phyloP scores from a whole-genome alignment of 495 filamentous ascomycete genomes.

The Tuber borchii region DNA sequence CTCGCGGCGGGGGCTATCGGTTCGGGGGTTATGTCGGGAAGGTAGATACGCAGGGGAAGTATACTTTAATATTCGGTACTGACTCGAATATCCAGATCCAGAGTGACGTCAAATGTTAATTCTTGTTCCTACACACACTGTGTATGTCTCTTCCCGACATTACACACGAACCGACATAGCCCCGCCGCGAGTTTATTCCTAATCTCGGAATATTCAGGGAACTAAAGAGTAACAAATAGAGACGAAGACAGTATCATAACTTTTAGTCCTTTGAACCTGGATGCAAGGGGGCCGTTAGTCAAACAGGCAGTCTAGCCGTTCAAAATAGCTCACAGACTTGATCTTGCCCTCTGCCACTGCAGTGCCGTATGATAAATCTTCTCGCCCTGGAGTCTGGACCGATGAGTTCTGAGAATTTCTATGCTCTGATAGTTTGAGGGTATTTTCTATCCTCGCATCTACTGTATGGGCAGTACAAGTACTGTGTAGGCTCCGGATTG shows the following conservation, averaged over 20 bases:
- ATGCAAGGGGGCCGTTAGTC: background rate
- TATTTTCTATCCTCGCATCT: background rate
- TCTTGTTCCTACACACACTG: too few species aligned
- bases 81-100: too few species aligned
- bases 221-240: background rate
- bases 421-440: background rate
- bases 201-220: background rate
- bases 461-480: background rate
- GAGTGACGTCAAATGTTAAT: too few species aligned
- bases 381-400: background rate
- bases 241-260: background rate
- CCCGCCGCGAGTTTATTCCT: too few species aligned
- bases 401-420: background rate
- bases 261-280: background rate
- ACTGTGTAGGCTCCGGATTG: background rate
- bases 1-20: too few species aligned
- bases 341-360: background rate
- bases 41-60: too few species aligned
- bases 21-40: too few species aligned
- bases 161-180: too few species aligned
- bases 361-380: background rate
- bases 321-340: background rate
- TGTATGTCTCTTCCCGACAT: too few species aligned
- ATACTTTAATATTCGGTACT: too few species aligned
- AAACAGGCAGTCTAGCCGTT: background rate